Conservation (phyloP, 768 basidiomycete genomes). For the Plicaturopsis crispa region DNA sequence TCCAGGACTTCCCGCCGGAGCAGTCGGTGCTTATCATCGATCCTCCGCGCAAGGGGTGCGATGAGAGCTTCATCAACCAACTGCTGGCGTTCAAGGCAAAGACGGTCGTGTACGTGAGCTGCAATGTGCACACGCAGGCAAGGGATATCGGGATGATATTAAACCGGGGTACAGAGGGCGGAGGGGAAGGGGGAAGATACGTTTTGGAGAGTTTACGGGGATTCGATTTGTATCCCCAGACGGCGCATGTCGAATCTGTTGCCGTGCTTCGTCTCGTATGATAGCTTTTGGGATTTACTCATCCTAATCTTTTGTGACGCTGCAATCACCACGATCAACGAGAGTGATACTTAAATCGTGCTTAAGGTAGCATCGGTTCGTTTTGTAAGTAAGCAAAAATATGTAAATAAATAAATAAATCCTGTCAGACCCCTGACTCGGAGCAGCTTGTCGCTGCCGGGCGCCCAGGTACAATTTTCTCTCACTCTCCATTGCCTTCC, state of each 20-base stretch:
- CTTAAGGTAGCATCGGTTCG: no score
- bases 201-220: slow-evolving; percentile 77
- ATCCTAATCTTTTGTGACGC: no score
- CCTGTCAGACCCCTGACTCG: no score
- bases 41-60: slow-evolving; percentile 94
- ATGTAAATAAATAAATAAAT: no score
- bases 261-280: slow-evolving; percentile 65
- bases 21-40: slow-evolving; percentile 74
- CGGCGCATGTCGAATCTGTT: slow-evolving; percentile 86
- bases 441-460: no score
- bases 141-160: slow-evolving; percentile 77
- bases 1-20: slow-evolving; percentile 54
- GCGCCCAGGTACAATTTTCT: no score
- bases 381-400: no score
- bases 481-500: no score
- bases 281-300: no score
- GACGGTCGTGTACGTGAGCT: slow-evolving; percentile 85
- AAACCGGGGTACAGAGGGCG: slow-evolving; percentile 32
- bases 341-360: no score
- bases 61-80: slow-evolving; percentile 71
- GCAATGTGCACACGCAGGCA: slow-evolving; percentile 92
- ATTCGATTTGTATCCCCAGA: slow-evolving; percentile 95
- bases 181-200: slow-evolving; percentile 43
- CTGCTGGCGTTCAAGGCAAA: slow-evolving; percentile 59
- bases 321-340: no score